Conservation (phyloP, 2,329 filamentous ascomycete genomes). For the Botrytis cinerea region DNA sequence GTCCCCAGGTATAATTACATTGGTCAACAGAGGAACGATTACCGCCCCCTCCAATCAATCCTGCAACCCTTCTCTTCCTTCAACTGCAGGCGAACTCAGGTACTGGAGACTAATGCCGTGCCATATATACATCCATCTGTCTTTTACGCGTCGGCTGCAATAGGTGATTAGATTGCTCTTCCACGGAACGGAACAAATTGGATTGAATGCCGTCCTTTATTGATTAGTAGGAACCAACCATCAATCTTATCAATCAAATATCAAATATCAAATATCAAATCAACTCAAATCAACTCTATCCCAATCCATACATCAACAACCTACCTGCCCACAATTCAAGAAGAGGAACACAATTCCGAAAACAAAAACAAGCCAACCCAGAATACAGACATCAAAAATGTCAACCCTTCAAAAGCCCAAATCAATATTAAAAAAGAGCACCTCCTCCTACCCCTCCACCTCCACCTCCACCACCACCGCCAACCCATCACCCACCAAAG, state of each 20-base stretch:
- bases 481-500: constrained; percentile 42
- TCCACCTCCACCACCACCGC: constrained; percentile 39
- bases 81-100: background rate
- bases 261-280: background rate
- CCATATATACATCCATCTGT: background rate
- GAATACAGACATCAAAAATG: constrained; percentile 29
- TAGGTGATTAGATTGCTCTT: background rate
- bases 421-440: constrained; percentile 63
- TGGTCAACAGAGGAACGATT: no score
- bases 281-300: background rate
- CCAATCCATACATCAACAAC: background rate
- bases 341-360: background rate
- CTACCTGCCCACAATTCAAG: background rate
- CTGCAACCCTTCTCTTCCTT: background rate
- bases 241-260: constrained; percentile 2
- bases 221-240: background rate
- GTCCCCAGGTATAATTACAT: background rate
- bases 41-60: background rate
- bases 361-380: background rate
- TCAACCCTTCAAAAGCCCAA: constrained; percentile 43
- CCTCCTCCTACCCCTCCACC: constrained; percentile 45
- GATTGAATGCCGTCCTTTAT: background rate
- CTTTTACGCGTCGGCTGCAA: background rate
- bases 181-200: background rate
- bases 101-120: background rate